These are phyloP conservation scores for Dipodascopsis uninucleata DNA, from an alignment of 805 yeast species.

Conservation along the genomic window DNA sequence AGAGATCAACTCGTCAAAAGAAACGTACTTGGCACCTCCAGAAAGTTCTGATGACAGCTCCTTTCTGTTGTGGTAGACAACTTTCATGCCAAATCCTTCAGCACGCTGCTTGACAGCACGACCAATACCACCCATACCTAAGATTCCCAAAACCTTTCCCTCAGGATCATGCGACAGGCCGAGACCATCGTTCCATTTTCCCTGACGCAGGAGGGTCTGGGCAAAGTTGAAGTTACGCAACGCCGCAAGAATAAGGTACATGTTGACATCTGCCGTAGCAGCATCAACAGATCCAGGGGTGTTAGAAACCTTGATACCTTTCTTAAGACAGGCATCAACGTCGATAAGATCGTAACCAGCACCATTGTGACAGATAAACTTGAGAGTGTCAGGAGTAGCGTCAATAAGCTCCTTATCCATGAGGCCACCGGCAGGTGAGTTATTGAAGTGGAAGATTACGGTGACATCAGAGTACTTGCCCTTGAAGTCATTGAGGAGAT, in stretches of 20 bases:
- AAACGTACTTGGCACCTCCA: conserved; percentile 64
- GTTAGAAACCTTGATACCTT: conserved; percentile 58
- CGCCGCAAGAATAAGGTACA: conserved; percentile 58
- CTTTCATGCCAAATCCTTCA: conserved; percentile 72
- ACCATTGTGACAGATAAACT: conserved; percentile 59
- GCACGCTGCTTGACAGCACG: conserved; percentile 70
- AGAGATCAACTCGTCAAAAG: conserved; percentile 62
- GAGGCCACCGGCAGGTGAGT: conserved; percentile 52
- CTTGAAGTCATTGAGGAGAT: conserved; percentile 41
- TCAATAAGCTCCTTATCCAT: conserved; percentile 59
- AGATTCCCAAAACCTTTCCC: conserved; percentile 70
- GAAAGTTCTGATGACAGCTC: conserved; percentile 59
- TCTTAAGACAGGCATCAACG: conserved; percentile 48
- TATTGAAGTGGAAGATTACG: conserved; percentile 48
- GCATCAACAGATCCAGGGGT: conserved; percentile 63
- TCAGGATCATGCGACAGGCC: conserved; percentile 71
- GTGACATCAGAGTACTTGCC: conserved; percentile 44
- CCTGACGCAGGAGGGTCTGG: conserved; percentile 49
- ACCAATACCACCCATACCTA: conserved; percentile 91
- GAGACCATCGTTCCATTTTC: conserved; percentile 60
- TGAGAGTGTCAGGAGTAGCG: conserved; percentile 53
- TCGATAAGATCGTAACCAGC: conserved; percentile 70
- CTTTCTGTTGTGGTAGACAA: conserved; percentile 68
- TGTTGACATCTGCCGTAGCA: conserved; percentile 71
- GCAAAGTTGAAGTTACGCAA: conserved; percentile 65